phyloP scores from a whole-genome alignment of 2,329 filamentous ascomycete genomes.

The Purpureocillium lavendulum region DNA sequence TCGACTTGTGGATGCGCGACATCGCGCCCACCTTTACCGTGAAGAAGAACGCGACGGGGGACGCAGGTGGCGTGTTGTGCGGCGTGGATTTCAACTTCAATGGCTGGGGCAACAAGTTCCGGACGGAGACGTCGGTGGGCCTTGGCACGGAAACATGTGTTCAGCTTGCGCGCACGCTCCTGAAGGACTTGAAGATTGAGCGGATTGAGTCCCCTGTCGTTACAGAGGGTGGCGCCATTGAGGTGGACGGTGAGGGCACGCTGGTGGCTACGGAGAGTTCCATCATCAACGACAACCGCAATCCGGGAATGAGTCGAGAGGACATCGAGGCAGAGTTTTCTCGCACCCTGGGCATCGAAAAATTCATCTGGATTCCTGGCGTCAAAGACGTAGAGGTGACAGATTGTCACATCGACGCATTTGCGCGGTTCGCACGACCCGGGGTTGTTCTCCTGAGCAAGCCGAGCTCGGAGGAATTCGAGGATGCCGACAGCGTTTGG shows the following conservation, averaged over 20 bases:
- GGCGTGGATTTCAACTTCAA: slow-evolving; percentile 19
- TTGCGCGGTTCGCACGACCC: slow-evolving; percentile 15
- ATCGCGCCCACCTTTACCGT: slow-evolving; percentile 15
- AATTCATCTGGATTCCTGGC: slow-evolving; percentile 19
- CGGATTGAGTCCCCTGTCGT: slow-evolving; percentile 6
- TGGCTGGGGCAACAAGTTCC: slow-evolving; percentile 16
- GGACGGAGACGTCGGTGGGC: slow-evolving; percentile 3
- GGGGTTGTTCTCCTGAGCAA: slow-evolving; percentile 15
- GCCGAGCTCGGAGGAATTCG: slow-evolving; percentile 5
- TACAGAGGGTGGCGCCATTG: slow-evolving; percentile 17
- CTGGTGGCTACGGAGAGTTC: slow-evolving; percentile 18
- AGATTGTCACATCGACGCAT: slow-evolving; percentile 19
- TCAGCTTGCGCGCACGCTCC: slow-evolving; percentile 5
- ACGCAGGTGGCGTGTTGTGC: neutral
- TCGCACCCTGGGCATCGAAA: slow-evolving; percentile 13
- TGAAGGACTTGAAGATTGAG: neutral
- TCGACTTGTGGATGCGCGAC: slow-evolving; percentile 20
- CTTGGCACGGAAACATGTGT: neutral
- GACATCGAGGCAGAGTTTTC: slow-evolving; percentile 14
- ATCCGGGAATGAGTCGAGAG: slow-evolving; percentile 10
- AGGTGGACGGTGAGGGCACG: slow-evolving; percentile 19
- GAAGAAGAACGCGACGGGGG: slow-evolving; percentile 3
- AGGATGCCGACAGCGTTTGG: slow-evolving; percentile 1
- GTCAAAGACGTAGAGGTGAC: slow-evolving; percentile 13
- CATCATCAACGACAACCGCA: slow-evolving; percentile 19